These are phyloP conservation scores for Vigna reflexopilosa DNA, from an alignment of 306 rosid genomes.

Conservation along the genomic window DNA sequence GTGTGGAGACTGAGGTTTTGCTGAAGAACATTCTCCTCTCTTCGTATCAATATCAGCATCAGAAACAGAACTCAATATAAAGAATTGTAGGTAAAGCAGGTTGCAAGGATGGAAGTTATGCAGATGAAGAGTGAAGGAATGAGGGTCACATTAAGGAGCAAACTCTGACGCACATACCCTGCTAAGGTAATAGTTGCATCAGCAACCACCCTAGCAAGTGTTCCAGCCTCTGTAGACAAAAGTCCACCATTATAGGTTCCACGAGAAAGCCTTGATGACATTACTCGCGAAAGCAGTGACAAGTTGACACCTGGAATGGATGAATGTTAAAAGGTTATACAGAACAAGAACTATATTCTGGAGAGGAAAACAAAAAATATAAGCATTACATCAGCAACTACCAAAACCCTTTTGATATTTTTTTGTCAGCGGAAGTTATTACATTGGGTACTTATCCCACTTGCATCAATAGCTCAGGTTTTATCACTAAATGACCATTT, in stretches of 20 bases:
- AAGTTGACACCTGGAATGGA: slow-evolving; percentile 82
- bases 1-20: not conserved
- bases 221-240: slow-evolving; percentile 95
- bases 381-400: not conserved
- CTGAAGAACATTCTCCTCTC: slow-evolving; percentile 16
- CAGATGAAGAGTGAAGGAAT: slow-evolving; percentile 87
- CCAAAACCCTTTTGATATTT: not conserved
- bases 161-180: slow-evolving; percentile 75
- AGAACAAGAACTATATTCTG: not conserved
- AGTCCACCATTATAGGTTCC: slow-evolving; percentile 95
- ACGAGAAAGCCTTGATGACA: slow-evolving; percentile 97
- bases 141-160: slow-evolving; percentile 80
- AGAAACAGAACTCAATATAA: slow-evolving; percentile 58
- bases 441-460: not conserved
- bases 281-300: slow-evolving; percentile 92
- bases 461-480: not conserved
- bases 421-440: not conserved
- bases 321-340: not conserved
- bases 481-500: not conserved
- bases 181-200: slow-evolving; percentile 90
- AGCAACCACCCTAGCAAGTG: slow-evolving; percentile 91
- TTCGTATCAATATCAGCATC: slow-evolving; percentile 18
- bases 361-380: no score
- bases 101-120: slow-evolving; percentile 79
- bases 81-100: slow-evolving; percentile 91